Base-by-base conservation (phyloP, 1,284 basidiomycete species). In the Ustilago crameri region DNA sequence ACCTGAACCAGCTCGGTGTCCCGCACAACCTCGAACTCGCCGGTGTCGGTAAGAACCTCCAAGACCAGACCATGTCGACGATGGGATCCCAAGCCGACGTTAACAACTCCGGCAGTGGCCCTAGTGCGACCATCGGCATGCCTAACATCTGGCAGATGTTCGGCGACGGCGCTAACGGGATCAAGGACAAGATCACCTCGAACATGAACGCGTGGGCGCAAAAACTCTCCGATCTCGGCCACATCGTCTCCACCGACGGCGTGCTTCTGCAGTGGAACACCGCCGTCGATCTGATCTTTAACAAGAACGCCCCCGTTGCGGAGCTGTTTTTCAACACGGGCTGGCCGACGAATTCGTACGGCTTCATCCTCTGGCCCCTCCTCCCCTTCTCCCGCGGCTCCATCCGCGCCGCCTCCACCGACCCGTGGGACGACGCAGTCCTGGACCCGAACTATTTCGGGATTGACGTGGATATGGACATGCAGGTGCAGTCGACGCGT, bases 51-150 rank as follows among this genome's bases (percentile, higher is more conserved):
- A 75, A 79, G 56, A 84, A 85, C 60, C 63, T 85, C 18, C 83
- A 84, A 53, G 85, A 86, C 51, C 85, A 86, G 17, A 83, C 82
- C 9, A 84, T 83, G 35, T 79, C 76, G 78, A 81, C 40, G 71
- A 79, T 43, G 67, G 76, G 59, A 66, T 63, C 67, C 20, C 48
- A 47, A 9, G 60, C 42, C 44, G 41, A 35, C 58, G 75, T 69
- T 65, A 42, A 51, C 62, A 54, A 23, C 45, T 51, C 17, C 56
- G 80, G 56, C 60, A 72, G 20, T 48, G 84, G 75, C 41, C 74
- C 51, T 47, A 80, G 59, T 27, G 67, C 24, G 63, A 74, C 73
- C 63, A 83, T 51, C 53, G 82, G 58, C n/a, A 68, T 67, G 62
- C 60, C 74, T 3, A 57, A 49, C 37, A 38, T 75, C 24, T 10